Evolutionary conservation across 495 filamentous ascomycete genomes (phyloP), one percentile per base, ranked within the genome.

Genomic region (Pyrenula massariospora): DNA sequence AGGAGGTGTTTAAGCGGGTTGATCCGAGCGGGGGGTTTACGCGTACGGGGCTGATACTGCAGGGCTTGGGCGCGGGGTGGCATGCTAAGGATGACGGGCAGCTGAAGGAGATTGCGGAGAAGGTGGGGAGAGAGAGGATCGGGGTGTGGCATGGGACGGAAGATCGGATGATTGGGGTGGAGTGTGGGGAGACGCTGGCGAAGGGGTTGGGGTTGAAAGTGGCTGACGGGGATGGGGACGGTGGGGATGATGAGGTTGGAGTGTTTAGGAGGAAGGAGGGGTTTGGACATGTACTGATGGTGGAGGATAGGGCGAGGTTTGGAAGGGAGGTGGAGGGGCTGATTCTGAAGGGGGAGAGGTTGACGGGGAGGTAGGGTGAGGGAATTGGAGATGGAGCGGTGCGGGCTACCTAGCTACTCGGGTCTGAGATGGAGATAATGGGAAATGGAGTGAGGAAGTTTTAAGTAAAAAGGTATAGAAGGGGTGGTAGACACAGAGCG

Each of bases 61-160:
- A 95, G 66, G 75, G 85, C 2, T 77, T 91, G 48, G 89, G 89
- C 2, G 87, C 86, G 1, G 83, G 81, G 12, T 91, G 87, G 81
- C 89, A 95, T 67, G 71, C 81, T 63, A 91, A 93, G 68, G 78
- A 71, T 3, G 60, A 77, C 0, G 76, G 66, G 51, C 84, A 92
- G 67, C 65, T 95, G 49, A 71, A 66, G 57, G 66, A 73, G 52
- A 62, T 95, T 22, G 87, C 73, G 0, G 79, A 88, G 59, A 64
- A 64, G 52, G 79, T 95, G 1, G 86, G 87, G 1, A 72, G 85
- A 24, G 78, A 86, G 63, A 69, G 88, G 54, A 91, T 95, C 59
- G 62, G 84, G 59, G 79, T 91, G 0, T 60, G 88, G 61, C 88
- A 92, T 65, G 89, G 89, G 15, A 84, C 80, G 8, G 65, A 68